Evolutionary conservation across 768 basidiomycete genomes (phyloP).

Genomic region (Cubamyces lactineus): DNA sequence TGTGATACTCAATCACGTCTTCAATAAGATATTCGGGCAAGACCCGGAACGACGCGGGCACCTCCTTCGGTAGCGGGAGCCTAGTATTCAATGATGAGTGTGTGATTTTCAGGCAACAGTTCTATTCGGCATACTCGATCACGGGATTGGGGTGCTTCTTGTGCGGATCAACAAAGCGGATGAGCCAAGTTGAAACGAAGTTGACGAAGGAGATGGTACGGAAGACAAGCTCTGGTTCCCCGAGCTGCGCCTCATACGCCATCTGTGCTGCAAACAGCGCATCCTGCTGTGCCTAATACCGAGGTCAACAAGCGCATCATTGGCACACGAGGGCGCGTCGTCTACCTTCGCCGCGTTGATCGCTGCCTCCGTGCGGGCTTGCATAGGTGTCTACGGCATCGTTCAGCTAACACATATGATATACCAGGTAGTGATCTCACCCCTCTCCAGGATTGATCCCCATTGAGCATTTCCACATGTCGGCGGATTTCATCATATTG

Average conservation of each 20-base stretch:
- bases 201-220: conserved; percentile 82
- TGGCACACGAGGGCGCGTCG: not conserved
- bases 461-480: conserved; percentile 74
- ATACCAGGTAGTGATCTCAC: conserved; percentile 45
- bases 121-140: conserved; percentile 58
- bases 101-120: not conserved
- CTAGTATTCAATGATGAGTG: conserved; percentile 41
- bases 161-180: conserved; percentile 84
- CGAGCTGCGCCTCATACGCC: conserved; percentile 82
- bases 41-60: conserved; percentile 82
- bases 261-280: conserved; percentile 74
- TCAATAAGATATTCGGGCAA: conserved; percentile 95
- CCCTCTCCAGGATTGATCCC: conserved; percentile 81
- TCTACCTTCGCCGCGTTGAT: conserved; percentile 79
- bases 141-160: conserved; percentile 71
- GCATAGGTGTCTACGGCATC: conserved; percentile 60
- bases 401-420: not conserved
- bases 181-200: conserved; percentile 93
- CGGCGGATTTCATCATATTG: conserved; percentile 77
- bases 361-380: conserved; percentile 76
- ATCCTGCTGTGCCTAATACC: conserved; percentile 60
- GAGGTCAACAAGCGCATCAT: not conserved
- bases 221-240: conserved; percentile 83
- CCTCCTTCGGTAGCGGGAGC: conserved; percentile 82
- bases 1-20: conserved; percentile 88